Percentiles rank a stretch among this genome's conserved stretches.
These are phyloP conservation scores for Babesia caballi DNA, from an alignment of 169 alveolate genomes.

Conservation along the genomic window DNA sequence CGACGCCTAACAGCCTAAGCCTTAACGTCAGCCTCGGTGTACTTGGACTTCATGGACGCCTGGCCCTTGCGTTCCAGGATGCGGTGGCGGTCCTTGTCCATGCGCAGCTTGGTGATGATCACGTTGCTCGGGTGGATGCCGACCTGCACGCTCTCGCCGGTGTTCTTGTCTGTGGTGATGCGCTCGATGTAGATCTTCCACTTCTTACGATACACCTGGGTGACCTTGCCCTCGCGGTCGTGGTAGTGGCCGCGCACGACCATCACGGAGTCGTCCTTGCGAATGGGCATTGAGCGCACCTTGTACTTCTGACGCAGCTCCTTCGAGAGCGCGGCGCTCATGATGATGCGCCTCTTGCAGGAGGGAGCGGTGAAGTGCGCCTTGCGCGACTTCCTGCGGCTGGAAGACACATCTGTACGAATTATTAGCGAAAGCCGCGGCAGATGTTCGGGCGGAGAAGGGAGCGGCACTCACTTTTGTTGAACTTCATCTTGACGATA, in stretches of 20 bases:
- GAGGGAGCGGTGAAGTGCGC: constrained; percentile 98
- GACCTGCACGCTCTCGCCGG: constrained; percentile 86
- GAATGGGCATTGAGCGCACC: constrained; percentile 95
- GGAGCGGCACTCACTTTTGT: constrained; percentile 42
- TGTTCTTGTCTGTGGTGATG: constrained; percentile 92
- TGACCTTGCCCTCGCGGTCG: constrained; percentile 97
- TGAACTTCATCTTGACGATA: constrained; percentile 56
- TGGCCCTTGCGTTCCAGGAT: constrained; percentile 90
- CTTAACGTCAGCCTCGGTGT: constrained; percentile 71
- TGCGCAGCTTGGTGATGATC: constrained; percentile 92
- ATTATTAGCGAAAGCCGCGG: neutral
- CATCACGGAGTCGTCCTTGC: constrained; percentile 98
- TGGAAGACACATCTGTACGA: constrained; percentile 76
- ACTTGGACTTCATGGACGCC: constrained; percentile 65
- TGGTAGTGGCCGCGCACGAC: constrained; percentile 94
- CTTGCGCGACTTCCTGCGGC: constrained; percentile 95
- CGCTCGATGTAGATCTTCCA: constrained; percentile 95
- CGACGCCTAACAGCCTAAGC: constrained; percentile 4
- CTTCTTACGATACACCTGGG: constrained; percentile 96
- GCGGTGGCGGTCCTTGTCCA: constrained; percentile 91
- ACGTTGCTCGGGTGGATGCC: constrained; percentile 97
- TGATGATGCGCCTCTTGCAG: constrained; percentile 92
- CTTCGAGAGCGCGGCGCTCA: constrained; percentile 96
- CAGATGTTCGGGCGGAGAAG: neutral
- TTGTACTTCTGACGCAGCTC: constrained; percentile 94